Conservation (phyloP, 2,329 filamentous ascomycete genomes). For the Exserohilum rostratum region DNA sequence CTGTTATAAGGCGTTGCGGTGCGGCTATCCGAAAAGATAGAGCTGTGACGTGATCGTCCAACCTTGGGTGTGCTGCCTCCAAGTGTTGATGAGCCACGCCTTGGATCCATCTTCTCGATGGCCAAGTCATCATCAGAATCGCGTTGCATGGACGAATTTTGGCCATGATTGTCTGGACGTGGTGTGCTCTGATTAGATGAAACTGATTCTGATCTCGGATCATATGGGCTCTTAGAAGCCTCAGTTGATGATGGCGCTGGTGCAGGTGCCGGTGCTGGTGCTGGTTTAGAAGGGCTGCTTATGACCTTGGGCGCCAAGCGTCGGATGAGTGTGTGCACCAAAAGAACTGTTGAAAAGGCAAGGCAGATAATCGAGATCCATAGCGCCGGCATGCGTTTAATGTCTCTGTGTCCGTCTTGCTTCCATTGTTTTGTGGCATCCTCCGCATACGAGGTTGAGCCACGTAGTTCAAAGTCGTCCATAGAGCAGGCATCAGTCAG, state of each 20-base stretch:
- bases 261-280: neutral
- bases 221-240: conserved; percentile 9
- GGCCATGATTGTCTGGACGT: neutral
- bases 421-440: conserved; percentile 38
- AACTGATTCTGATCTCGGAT: conserved; percentile 2
- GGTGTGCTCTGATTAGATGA: conserved; percentile 1
- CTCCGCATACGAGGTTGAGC: conserved; percentile 33
- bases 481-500: conserved; percentile 42
- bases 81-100: conserved; percentile 24
- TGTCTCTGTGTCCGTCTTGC: conserved; percentile 29
- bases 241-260: neutral
- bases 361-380: conserved; percentile 43
- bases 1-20: conserved; percentile 29
- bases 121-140: conserved; percentile 30
- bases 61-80: conserved; percentile 26
- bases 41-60: conserved; percentile 26
- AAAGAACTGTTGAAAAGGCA: conserved; percentile 34
- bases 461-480: conserved; percentile 44
- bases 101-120: conserved; percentile 28
- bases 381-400: conserved; percentile 39
- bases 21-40: conserved; percentile 32
- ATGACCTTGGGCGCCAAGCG: conserved; percentile 21
- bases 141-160: conserved; percentile 16
- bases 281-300: conserved; percentile 4
- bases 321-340: conserved; percentile 40